A percentile compares a stretch with the other conserved stretches of the same genome.
phyloP scores from a whole-genome alignment of 495 filamentous ascomycete genomes.

The Pseudevernia furfuracea region DNA sequence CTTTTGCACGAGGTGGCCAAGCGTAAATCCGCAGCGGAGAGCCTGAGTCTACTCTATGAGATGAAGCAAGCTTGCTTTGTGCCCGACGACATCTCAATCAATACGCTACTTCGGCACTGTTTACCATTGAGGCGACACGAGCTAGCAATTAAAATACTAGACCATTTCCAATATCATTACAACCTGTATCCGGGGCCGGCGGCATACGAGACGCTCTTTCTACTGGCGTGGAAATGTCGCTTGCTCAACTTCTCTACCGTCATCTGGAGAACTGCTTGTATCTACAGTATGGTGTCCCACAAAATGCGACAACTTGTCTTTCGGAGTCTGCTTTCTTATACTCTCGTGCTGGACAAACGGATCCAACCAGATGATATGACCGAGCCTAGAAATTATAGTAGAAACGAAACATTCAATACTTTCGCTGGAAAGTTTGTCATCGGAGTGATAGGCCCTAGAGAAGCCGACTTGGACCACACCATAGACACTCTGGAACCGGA shows the following conservation, averaged over 20 bases:
- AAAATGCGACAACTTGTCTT: conserved; percentile 33
- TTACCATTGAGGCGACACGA: not conserved
- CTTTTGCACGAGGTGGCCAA: conserved; percentile 32
- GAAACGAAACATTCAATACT: not conserved
- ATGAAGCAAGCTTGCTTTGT: conserved; percentile 16
- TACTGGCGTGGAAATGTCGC: conserved; percentile 34
- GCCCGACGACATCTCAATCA: conserved; percentile 18
- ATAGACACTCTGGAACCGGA: not conserved
- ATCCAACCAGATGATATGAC: not conserved
- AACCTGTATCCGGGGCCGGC: conserved; percentile 7
- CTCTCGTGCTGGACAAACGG: not conserved
- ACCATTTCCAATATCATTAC: conserved; percentile 10
- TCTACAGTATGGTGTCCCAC: conserved; percentile 31
- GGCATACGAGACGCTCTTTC: conserved; percentile 31
- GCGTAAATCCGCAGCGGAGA: conserved; percentile 1
- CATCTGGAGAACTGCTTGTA: conserved; percentile 44
- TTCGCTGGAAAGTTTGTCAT: conserved; percentile 6
- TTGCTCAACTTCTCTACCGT: conserved; percentile 41
- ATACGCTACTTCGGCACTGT: conserved; percentile 21
- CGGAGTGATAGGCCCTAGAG: not conserved
- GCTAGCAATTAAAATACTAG: conserved; percentile 17
- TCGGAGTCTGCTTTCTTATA: conserved; percentile 14
- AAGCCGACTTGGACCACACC: not conserved
- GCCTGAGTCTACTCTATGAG: conserved; percentile 15
- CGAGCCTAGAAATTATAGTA: not conserved